Conservation (phyloP, 2,329 filamentous ascomycete species). For the Monosporascus sp. region DNA sequence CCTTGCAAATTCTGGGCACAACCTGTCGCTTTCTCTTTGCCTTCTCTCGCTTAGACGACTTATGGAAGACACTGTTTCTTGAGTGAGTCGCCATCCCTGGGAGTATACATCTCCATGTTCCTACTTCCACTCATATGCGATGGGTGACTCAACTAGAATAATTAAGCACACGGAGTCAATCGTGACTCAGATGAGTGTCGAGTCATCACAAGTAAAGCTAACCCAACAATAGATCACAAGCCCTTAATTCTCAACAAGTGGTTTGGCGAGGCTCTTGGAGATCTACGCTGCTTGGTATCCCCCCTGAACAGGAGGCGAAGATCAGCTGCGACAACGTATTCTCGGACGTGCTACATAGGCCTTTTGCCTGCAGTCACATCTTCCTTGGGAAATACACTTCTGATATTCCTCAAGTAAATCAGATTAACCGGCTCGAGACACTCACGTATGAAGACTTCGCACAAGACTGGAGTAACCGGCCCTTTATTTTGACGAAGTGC, state of each 20-base stretch:
- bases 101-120: too few relatives aligned
- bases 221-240: slow-evolving; percentile 24
- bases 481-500: slow-evolving; percentile 80
- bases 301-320: slow-evolving; percentile 42
- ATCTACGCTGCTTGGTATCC: slow-evolving; percentile 64
- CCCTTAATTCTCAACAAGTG: slow-evolving; percentile 35
- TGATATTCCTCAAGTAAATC: slow-evolving; percentile 68
- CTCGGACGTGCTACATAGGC: slow-evolving; percentile 84
- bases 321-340: slow-evolving; percentile 76
- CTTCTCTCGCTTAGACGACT: slow-evolving; percentile 75
- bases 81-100: slow-evolving; percentile 57
- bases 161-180: too few relatives aligned
- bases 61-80: slow-evolving; percentile 84
- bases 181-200: neutral
- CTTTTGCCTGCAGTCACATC: slow-evolving; percentile 83
- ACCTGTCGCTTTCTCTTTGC: slow-evolving; percentile 86
- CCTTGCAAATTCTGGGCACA: slow-evolving; percentile 62
- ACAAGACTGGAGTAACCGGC: slow-evolving; percentile 67
- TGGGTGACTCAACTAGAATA: neutral
- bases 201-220: slow-evolving; percentile 2
- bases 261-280: slow-evolving; percentile 83
- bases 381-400: slow-evolving; percentile 59
- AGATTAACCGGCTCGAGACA: slow-evolving; percentile 64
- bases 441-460: slow-evolving; percentile 71
- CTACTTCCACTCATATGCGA: neutral